Evolutionary conservation across 2,329 filamentous ascomycete genomes (phyloP).

Genomic region (Rachicladosporium sp.): DNA sequence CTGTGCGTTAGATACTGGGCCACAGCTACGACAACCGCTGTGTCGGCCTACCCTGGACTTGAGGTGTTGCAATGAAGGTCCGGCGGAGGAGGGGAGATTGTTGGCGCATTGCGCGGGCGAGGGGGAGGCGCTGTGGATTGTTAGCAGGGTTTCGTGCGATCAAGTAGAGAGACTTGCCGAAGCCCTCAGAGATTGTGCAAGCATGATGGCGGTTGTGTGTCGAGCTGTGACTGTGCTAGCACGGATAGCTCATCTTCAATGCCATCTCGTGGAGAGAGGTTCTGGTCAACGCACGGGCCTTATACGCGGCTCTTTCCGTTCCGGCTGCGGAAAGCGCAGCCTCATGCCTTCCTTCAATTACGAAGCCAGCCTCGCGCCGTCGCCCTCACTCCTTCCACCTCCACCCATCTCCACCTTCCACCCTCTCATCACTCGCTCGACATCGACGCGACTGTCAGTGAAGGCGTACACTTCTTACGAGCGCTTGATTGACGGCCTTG

Average conservation of each 20-base stretch:
- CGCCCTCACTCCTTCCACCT: not conserved
- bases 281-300: too few relatives aligned
- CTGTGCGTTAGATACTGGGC: not conserved
- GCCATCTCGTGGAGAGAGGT: too few relatives aligned
- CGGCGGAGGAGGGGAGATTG: slow-evolving; percentile 44
- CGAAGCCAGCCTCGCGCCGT: slow-evolving; percentile 1
- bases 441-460: too few relatives aligned
- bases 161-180: slow-evolving; percentile 33
- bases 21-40: not conserved
- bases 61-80: slow-evolving; percentile 50
- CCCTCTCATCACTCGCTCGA: slow-evolving; percentile 5
- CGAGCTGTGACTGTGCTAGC: not conserved
- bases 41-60: slow-evolving; percentile 44
- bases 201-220: slow-evolving; percentile 32
- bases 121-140: slow-evolving; percentile 43
- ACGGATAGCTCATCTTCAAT: too few relatives aligned
- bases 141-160: slow-evolving; percentile 18
- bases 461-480: not conserved
- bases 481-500: slow-evolving; percentile 12
- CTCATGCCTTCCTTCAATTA: slow-evolving; percentile 2
- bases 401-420: slow-evolving; percentile 8
- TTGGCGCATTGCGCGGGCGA: slow-evolving; percentile 48
- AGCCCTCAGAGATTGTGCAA: slow-evolving; percentile 50
- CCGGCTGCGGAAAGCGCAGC: not conserved
- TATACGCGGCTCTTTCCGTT: not conserved